These are phyloP conservation scores for Penicillium sp. DNA, from an alignment of 2,329 filamentous ascomycete species.

Conservation along the genomic window DNA sequence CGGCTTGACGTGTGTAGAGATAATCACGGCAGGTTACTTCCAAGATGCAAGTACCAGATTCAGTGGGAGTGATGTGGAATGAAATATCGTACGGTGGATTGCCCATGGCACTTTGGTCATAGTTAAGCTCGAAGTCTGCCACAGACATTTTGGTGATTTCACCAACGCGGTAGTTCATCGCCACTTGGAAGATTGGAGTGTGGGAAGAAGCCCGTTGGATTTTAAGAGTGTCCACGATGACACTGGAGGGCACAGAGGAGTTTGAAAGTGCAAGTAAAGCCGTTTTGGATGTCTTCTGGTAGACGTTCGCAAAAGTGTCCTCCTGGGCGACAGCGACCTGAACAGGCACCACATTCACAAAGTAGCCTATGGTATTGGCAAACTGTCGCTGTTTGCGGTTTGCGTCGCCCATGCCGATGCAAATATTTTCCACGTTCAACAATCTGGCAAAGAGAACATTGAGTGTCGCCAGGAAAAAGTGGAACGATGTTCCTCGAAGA, in stretches of 20 bases:
- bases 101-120: too few relatives aligned
- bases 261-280: background rate
- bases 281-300: background rate
- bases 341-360: background rate
- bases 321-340: background rate
- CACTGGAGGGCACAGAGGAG: background rate
- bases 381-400: background rate
- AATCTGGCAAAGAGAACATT: background rate
- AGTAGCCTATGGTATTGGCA: background rate
- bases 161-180: background rate
- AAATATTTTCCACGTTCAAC: background rate
- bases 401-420: background rate
- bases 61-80: too few relatives aligned
- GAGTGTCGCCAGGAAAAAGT: background rate
- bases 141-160: background rate
- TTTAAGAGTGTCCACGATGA: background rate
- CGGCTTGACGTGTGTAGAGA: too few relatives aligned
- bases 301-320: background rate
- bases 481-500: background rate
- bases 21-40: too few relatives aligned
- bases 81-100: too few relatives aligned
- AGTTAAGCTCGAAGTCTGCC: background rate
- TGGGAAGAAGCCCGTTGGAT: background rate
- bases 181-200: background rate
- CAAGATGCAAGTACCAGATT: too few relatives aligned